A percentile compares a stretch with the other conserved stretches of the same genome.
Conservation (phyloP, 495 filamentous ascomycete species). For the Penicillium cinerascens region DNA sequence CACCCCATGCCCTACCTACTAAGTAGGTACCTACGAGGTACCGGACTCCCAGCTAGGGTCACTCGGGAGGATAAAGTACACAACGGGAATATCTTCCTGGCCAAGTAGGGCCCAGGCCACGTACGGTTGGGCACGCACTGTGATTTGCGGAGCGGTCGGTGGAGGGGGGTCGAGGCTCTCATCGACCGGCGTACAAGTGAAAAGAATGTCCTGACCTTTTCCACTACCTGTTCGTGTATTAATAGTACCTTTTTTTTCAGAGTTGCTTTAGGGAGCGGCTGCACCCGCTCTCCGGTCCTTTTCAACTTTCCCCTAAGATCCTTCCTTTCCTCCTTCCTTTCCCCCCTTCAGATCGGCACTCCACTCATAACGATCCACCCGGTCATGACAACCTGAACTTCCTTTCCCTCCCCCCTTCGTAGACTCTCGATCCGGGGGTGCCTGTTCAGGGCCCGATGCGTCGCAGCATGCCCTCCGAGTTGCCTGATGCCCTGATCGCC, state of each 20-base stretch:
- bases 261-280: conserved; percentile 13
- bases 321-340: conserved; percentile 7
- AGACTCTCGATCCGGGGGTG: conserved; percentile 2
- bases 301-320: conserved; percentile 6
- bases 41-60: too few species aligned
- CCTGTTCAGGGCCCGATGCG: conserved; percentile 13
- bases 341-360: conserved; percentile 15
- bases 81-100: background rate
- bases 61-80: background rate
- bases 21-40: too few species aligned
- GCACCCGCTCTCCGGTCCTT: conserved; percentile 16
- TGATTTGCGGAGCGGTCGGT: conserved; percentile 20
- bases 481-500: conserved; percentile 6
- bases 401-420: background rate
- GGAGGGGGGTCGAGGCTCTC: conserved; percentile 31
- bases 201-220: conserved; percentile 1
- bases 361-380: conserved; percentile 19
- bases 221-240: conserved; percentile 1
- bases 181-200: conserved; percentile 21
- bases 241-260: conserved; percentile 5
- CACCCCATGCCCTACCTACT: too few species aligned
- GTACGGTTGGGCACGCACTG: background rate
- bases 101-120: background rate
- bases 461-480: conserved; percentile 23
- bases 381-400: conserved; percentile 18